Percentiles rank a stretch among this genome's conserved stretches.
Evolutionary conservation across 1,139 yeast species (phyloP).

Genomic region (Suhomyces yuchorum): DNA sequence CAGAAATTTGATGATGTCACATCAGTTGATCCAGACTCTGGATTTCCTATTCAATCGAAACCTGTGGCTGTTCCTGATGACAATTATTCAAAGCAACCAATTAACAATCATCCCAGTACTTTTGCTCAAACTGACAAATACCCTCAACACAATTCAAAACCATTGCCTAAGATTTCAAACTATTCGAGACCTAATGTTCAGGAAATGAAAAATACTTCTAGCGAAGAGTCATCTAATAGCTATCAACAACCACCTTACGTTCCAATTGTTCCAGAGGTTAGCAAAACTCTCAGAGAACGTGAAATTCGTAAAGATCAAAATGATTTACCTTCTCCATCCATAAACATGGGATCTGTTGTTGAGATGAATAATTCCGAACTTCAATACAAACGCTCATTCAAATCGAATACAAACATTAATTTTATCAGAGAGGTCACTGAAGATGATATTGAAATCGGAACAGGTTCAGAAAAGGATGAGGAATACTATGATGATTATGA

Average conservation of each 20-base stretch:
- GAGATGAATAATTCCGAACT: slow-evolving; percentile 6
- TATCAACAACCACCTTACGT: neutral
- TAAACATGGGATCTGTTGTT: slow-evolving; percentile 5
- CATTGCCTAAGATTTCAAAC: neutral
- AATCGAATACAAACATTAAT: slow-evolving; percentile 28
- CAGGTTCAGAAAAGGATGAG: slow-evolving; percentile 12
- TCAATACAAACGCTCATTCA: slow-evolving; percentile 14
- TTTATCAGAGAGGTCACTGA: slow-evolving; percentile 41
- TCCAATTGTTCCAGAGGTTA: slow-evolving; percentile 6
- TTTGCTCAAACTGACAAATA: neutral
- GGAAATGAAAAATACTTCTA: neutral
- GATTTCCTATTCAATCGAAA: neutral
- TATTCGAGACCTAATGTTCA: neutral
- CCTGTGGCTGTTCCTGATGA: neutral
- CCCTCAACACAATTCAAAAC: neutral
- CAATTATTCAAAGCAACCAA: neutral
- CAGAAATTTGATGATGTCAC: slow-evolving; percentile 10
- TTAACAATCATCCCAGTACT: neutral
- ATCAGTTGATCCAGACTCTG: neutral
- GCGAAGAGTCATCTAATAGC: neutral
- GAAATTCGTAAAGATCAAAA: neutral
- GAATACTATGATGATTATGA: slow-evolving; percentile 25
- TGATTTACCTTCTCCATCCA: slow-evolving; percentile 4
- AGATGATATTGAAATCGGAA: slow-evolving; percentile 19
- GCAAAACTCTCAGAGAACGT: slow-evolving; percentile 2